phyloP scores from a whole-genome alignment of 2,329 filamentous ascomycete species.

The Alternaria conjuncta region DNA sequence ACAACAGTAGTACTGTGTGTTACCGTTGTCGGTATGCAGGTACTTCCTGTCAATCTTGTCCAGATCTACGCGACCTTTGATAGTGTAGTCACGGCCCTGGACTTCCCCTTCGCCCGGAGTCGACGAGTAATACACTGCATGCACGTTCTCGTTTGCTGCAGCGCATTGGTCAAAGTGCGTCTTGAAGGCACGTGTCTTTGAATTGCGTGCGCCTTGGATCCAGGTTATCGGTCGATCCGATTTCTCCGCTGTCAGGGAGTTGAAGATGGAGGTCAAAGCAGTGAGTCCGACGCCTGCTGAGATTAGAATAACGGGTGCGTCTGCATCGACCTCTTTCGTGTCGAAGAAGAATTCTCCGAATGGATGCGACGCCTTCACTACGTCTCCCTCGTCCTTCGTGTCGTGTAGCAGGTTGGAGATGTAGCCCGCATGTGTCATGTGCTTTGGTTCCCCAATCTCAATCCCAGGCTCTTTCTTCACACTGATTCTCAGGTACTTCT shows the following conservation, averaged over 20 bases:
- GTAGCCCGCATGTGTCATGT: conserved; percentile 64
- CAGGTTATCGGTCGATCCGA: conserved; percentile 62
- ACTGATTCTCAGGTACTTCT: conserved; percentile 71
- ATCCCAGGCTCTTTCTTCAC: conserved; percentile 71
- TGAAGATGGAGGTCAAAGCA: conserved; percentile 70
- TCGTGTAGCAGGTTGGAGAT: conserved; percentile 75
- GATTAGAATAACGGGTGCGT: conserved; percentile 67
- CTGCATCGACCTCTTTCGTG: conserved; percentile 49
- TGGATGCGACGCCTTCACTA: conserved; percentile 71
- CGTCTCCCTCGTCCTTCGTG: conserved; percentile 65
- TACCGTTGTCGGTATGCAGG: conserved; percentile 62
- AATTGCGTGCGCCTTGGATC: conserved; percentile 66
- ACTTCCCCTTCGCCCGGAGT: conserved; percentile 53
- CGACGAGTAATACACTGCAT: conserved; percentile 65
- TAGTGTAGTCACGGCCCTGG: conserved; percentile 64
- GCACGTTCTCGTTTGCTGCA: conserved; percentile 56
- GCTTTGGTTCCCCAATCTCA: conserved; percentile 53
- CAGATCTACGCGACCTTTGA: conserved; percentile 66
- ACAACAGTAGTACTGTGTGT: conserved; percentile 73
- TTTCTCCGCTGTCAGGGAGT: conserved; percentile 53
- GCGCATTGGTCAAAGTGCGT: conserved; percentile 56
- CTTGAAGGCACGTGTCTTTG: conserved; percentile 62
- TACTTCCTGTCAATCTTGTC: conserved; percentile 60
- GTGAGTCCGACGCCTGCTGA: conserved; percentile 74
- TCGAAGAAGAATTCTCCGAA: conserved; percentile 67